These are phyloP conservation scores for Hydrangea macrophylla DNA, from an alignment of 148 eudicot species.

Conservation along the genomic window DNA sequence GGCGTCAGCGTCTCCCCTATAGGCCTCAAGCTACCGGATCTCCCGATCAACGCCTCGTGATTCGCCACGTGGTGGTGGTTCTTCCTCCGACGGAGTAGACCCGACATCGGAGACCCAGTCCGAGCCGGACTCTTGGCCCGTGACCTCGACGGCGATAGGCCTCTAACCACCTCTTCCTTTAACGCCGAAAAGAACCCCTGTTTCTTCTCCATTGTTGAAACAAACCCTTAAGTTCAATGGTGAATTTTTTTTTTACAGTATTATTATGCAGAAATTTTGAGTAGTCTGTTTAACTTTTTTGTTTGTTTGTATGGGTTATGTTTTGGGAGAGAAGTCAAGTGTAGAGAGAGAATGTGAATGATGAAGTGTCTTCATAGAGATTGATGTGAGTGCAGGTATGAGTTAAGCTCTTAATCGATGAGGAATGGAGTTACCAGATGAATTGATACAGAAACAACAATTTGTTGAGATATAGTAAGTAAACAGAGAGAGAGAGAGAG, in stretches of 20 bases:
- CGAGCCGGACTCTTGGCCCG: conserved; percentile 51
- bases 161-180: conserved; percentile 72
- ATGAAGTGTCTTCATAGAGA: too few species aligned
- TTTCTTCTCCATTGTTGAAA: conserved; percentile 52
- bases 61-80: conserved; percentile 18
- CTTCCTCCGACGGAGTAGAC: conserved; percentile 42
- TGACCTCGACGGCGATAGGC: conserved; percentile 77
- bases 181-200: conserved; percentile 76
- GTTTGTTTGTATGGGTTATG: too few species aligned
- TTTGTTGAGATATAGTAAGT: not conserved
- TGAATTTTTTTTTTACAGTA: too few species aligned
- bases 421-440: not conserved
- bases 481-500: not conserved
- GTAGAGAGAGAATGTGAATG: not conserved
- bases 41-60: conserved; percentile 29
- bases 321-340: not conserved
- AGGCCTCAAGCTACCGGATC: conserved; percentile 54
- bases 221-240: too few species aligned
- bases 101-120: conserved; percentile 56
- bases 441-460: not conserved
- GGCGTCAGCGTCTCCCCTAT: conserved; percentile 55
- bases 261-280: too few species aligned
- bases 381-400: not conserved
- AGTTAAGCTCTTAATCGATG: not conserved
- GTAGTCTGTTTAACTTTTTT: too few species aligned